Conservation (phyloP, 306 rosid species). For the Gynostemma pentaphyllum region DNA sequence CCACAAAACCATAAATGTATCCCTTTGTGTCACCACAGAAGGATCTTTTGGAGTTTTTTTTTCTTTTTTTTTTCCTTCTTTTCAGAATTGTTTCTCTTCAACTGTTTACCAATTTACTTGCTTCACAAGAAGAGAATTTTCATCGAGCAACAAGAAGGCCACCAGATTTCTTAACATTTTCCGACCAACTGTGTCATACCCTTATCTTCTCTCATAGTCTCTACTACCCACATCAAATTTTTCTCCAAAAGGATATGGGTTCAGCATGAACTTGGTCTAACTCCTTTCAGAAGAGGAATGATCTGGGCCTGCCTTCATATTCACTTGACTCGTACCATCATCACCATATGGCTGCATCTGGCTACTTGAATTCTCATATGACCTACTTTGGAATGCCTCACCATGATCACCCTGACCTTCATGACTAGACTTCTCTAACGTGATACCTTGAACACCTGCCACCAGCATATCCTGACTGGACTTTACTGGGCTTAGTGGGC, state of each 20-base stretch:
- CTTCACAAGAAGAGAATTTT: constrained; percentile 5
- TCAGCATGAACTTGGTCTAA: constrained; percentile 22
- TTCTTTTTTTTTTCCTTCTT: not conserved
- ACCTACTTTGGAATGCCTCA: constrained; percentile 17
- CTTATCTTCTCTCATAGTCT: not conserved
- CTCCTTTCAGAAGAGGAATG: constrained; percentile 37
- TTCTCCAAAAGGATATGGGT: constrained; percentile 6
- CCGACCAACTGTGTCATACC: not conserved
- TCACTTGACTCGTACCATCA: constrained; percentile 24
- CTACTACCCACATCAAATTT: constrained; percentile 7
- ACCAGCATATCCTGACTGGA: constrained; percentile 32
- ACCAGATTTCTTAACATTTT: not conserved
- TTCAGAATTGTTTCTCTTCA: not conserved
- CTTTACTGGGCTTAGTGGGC: constrained; percentile 24
- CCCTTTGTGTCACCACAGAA: constrained; percentile 7
- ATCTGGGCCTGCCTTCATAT: constrained; percentile 25
- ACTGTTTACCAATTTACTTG: not conserved
- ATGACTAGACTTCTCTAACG: constrained; percentile 23
- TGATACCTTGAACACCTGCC: constrained; percentile 30
- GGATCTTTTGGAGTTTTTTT: not conserved
- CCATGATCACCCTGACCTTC: constrained; percentile 10
- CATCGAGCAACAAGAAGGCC: constrained; percentile 1
- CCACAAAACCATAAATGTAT: constrained; percentile 9
- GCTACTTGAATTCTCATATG: not conserved
- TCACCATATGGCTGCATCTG: constrained; percentile 24